phyloP scores from a whole-genome alignment of 768 basidiomycete species.

The Mycena vitilis region DNA sequence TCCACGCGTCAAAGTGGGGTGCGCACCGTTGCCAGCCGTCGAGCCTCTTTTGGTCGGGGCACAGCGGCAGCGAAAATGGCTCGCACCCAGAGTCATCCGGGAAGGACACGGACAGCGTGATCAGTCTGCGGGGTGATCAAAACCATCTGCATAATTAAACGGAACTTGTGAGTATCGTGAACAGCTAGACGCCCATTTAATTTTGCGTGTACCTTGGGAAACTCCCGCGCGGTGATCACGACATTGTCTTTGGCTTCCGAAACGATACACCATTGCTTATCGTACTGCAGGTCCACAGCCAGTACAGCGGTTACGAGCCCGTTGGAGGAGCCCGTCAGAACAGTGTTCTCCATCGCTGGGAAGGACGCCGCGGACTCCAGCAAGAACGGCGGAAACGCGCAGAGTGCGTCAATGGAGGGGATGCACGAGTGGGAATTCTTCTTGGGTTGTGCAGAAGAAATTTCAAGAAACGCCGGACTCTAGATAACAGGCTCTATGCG shows the following conservation, averaged over 20 bases:
- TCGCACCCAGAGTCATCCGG: constrained; percentile 69
- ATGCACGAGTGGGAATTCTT: no score
- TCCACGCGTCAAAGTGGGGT: constrained; percentile 13
- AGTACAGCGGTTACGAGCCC: constrained; percentile 66
- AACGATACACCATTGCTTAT: constrained; percentile 78
- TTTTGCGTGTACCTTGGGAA: constrained; percentile 55
- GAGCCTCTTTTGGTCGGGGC: constrained; percentile 62
- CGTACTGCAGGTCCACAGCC: constrained; percentile 59
- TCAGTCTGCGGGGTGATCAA: constrained; percentile 70
- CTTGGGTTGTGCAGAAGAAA: no score
- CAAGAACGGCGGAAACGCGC: constrained; percentile 63
- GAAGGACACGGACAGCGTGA: constrained; percentile 66
- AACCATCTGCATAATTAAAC: constrained; percentile 62
- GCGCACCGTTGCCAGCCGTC: constrained; percentile 69
- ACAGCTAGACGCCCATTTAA: constrained; percentile 36
- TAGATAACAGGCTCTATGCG: no score
- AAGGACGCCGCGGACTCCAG: constrained; percentile 50
- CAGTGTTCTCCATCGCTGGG: constrained; percentile 68
- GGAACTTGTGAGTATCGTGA: not conserved
- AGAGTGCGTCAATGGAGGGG: constrained; percentile 89
- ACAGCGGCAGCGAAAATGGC: constrained; percentile 68
- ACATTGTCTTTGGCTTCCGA: constrained; percentile 62
- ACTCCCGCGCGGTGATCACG: constrained; percentile 76
- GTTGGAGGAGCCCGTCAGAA: constrained; percentile 93
- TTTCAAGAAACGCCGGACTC: no score